phyloP scores from a whole-genome alignment of 2,329 filamentous ascomycete species.

The Didymella pinodella region DNA sequence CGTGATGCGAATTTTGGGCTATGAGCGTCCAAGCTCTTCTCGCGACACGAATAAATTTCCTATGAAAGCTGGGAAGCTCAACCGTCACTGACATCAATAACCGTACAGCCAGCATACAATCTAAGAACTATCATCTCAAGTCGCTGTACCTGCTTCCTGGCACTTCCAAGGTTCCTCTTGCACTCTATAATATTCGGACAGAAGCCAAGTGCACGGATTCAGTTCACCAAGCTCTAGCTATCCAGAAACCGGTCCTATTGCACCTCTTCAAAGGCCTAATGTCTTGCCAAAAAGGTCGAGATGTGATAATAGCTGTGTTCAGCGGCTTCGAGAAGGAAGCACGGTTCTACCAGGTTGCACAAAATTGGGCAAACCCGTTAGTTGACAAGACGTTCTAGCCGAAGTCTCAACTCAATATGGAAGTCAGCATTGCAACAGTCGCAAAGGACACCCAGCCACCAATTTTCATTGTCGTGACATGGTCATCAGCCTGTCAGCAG shows the following conservation, averaged over 20 bases:
- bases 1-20: not conserved
- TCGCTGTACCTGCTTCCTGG: not conserved
- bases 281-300: not conserved
- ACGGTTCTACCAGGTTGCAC: slow-evolving; percentile 8
- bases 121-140: not conserved
- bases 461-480: slow-evolving; percentile 15
- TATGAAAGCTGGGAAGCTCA: not conserved
- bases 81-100: not conserved
- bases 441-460: slow-evolving; percentile 20
- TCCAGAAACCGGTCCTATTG: not conserved
- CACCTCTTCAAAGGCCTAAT: not conserved
- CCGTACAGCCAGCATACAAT: not conserved
- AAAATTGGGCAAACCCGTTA: slow-evolving; percentile 11
- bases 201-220: not conserved
- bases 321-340: slow-evolving; percentile 4
- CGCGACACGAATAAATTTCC: not conserved
- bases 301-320: not conserved
- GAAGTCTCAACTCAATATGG: slow-evolving; percentile 12
- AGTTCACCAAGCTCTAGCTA: not conserved
- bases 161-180: not conserved
- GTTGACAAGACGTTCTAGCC: slow-evolving; percentile 14
- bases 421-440: slow-evolving; percentile 17
- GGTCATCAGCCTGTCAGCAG: slow-evolving; percentile 13
- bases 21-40: not conserved
- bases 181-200: not conserved